Evolutionary conservation across 495 filamentous ascomycete genomes (phyloP), one percentile per base, ranked within the genome.

Genomic region (Podospora bellae-mahoneyi): DNA sequence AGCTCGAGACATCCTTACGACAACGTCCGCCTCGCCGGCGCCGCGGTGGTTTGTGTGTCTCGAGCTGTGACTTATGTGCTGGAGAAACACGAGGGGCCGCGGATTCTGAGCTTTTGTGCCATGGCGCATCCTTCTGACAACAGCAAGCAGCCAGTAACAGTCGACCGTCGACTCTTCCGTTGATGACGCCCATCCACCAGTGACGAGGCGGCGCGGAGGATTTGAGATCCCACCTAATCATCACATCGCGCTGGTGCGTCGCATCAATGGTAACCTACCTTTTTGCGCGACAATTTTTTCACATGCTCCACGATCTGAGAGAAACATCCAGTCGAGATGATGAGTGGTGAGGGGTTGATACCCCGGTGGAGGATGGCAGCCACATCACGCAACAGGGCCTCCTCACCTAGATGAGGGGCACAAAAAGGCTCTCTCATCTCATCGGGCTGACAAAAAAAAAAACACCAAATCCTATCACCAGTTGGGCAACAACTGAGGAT

Each of bases 161-260:
- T 58, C 55, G n/a, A 58, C 39, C 39, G 39, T 48, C 39, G 9
- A 5, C 39, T 48, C 15, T 58, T 18, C 55, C 10, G 54, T 55
- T 59, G 57, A 64, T 48, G 39, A 48, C 39, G 39, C 39, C 39
- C 39, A 13, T 39, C 39, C 39, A 10, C 39, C 39, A 28, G 69
- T 62, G 39, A 60, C 54, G 20, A 56, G 63, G 57, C 19, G 66
- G 63, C 63, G 62, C 58, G 32, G 65, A 62, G 58, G 58, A 66
- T 68, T 48, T 16, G 13, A 32, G 32, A 44, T 16, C 62, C 61
- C 32, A 65, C 63, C 32, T 26, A 62, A 44, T 55, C 60, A 63
- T 67, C 69, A 67, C 69, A 68, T 71, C 69, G 65, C 66, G 61
- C 59, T 54, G 30, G 59, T 19, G 59, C 63, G 63, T 71, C 62